phyloP scores from a whole-genome alignment of 1,139 yeast species.

The Saccharomycopsis crataegensis region DNA sequence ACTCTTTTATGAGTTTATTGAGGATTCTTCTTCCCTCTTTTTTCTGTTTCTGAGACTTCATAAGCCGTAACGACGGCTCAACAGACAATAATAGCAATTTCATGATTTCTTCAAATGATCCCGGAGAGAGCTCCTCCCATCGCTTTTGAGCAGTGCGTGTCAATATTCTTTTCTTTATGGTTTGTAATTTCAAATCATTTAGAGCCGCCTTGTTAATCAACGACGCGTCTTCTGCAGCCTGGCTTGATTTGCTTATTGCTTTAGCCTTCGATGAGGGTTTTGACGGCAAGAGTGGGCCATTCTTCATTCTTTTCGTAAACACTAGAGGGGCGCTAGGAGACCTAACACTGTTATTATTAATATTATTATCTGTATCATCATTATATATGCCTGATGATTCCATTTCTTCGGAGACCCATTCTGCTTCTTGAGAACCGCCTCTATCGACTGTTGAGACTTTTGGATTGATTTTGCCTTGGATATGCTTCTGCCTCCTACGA shows the following conservation, averaged over 20 bases:
- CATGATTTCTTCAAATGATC: slow-evolving; percentile 5
- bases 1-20: neutral
- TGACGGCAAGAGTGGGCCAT: neutral
- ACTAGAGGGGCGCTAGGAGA: no score
- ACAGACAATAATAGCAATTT: slow-evolving; percentile 3
- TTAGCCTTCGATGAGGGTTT: neutral
- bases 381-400: no score
- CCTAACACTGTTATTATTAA: neutral
- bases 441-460: no score
- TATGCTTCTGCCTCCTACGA: no score
- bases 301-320: neutral
- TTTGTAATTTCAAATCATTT: slow-evolving; percentile 3
- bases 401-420: no score
- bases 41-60: slow-evolving; percentile 9
- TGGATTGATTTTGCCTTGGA: no score
- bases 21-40: slow-evolving; percentile 5
- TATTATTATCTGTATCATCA: neutral
- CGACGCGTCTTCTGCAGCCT: neutral
- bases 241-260: neutral
- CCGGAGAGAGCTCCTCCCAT: slow-evolving; percentile 16
- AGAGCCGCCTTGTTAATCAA: slow-evolving; percentile 1
- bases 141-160: slow-evolving; percentile 15
- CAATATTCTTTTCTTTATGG: slow-evolving; percentile 6
- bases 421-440: no score
- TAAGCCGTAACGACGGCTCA: slow-evolving; percentile 10